Base-by-base conservation (phyloP, 2,329 filamentous ascomycete genomes). In the Byssochlamys sp. region DNA sequence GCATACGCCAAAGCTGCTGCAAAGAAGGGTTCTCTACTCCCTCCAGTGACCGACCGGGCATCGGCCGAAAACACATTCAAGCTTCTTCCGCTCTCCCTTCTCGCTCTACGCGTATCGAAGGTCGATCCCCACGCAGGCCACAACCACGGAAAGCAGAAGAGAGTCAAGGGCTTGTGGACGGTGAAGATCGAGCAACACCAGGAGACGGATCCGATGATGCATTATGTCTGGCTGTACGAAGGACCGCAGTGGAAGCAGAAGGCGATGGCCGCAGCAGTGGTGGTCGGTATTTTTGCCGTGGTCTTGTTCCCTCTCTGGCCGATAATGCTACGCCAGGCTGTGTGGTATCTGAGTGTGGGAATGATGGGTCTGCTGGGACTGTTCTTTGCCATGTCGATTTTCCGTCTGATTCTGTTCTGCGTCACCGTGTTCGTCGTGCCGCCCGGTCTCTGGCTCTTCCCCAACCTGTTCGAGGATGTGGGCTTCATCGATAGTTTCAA, bases 251-350 rank as follows among this genome's bases (percentile, higher is more conserved):
- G 92, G 79, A 96, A 91, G 82, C 89, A 89, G 77, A 94, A 95
- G 78, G 81, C 96, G 39, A 95, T 96, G 75, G 92, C 91, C 6
- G 86, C 80, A 6, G 87, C 91, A 56, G 91, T 91, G 2, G 81
- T 99, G 52, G 78, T 89, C 10, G 77, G 87, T 60, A 91, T 99
- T 67, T 91, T 99, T 69, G 84, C 89, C 12, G 79, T 96, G 26
- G 91, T 99, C 59, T 84, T 96, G 68, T 99, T 99, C 79, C 94
- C 94, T 9, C 83, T 99, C 58, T 99, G 94, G 94, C 94, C 94
- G 1, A 82, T 96, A 61, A 85, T 90, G 72, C 78, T 99, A 76
- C 84, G 94, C 67, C 86, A 94, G 66, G 94, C 92, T 55, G 94
- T 97, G 53, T 99, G 95, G 89, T 97, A 99, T 74, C 80, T 97